Conservation (phyloP, 2,329 filamentous ascomycete genomes). For the Orbilia quercus region DNA sequence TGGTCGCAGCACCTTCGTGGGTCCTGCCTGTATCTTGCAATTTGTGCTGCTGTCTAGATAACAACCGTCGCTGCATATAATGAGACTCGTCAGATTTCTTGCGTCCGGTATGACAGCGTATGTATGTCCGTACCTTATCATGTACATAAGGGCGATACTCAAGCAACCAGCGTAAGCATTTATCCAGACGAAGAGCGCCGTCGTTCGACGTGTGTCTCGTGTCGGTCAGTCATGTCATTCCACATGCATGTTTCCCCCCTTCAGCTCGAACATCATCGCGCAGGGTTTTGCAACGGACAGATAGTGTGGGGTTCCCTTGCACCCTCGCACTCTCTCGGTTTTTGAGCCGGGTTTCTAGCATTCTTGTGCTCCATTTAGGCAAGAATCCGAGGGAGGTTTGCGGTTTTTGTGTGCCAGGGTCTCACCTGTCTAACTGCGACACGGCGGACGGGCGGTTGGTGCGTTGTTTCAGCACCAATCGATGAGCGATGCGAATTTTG, state of each 20-base stretch:
- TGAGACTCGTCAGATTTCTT: constrained; percentile 28
- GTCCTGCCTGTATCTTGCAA: constrained; percentile 1
- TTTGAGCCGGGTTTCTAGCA: constrained; percentile 42
- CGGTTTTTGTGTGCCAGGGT: constrained; percentile 29
- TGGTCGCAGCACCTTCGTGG: constrained; percentile 14
- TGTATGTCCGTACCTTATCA: neutral
- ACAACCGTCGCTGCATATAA: constrained; percentile 49
- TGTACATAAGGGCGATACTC: neutral
- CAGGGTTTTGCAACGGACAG: constrained; percentile 53
- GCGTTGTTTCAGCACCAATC: constrained; percentile 54
- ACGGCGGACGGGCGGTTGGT: constrained; percentile 31
- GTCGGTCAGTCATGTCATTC: constrained; percentile 45
- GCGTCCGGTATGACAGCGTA: constrained; percentile 9
- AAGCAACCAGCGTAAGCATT: constrained; percentile 25
- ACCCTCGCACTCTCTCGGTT: constrained; percentile 13
- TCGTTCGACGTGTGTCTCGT: constrained; percentile 33
- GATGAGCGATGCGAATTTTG: constrained; percentile 6
- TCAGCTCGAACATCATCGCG: constrained; percentile 44
- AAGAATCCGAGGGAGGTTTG: constrained; percentile 52
- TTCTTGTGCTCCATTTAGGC: constrained; percentile 47
- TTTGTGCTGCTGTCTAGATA: constrained; percentile 16
- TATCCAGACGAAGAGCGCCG: constrained; percentile 40
- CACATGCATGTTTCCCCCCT: constrained; percentile 43
- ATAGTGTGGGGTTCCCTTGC: constrained; percentile 48
- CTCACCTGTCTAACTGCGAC: constrained; percentile 49